Conservation (phyloP, 1,284 basidiomycete species). For the Irpex lacteus region DNA sequence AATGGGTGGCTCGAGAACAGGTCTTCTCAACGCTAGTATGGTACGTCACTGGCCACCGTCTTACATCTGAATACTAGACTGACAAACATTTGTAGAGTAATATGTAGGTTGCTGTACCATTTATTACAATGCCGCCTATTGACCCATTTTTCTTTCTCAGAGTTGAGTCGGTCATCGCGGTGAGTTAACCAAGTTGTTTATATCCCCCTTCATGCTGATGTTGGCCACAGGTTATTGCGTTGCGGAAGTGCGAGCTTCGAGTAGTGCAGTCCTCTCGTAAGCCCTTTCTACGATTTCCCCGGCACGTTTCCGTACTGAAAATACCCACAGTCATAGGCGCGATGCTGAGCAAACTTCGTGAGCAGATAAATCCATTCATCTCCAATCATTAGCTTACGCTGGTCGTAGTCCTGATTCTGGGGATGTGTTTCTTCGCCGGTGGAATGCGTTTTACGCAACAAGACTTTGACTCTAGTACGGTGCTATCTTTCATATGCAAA, state of each 20-base stretch:
- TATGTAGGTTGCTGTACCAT: slow-evolving; percentile 43
- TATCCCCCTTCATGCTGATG: slow-evolving; percentile 1
- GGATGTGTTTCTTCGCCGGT: slow-evolving; percentile 81
- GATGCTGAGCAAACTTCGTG: slow-evolving; percentile 75
- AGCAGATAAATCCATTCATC: slow-evolving; percentile 22
- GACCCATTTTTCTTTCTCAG: slow-evolving; percentile 31
- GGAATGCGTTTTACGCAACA: slow-evolving; percentile 78
- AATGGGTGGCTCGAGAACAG: slow-evolving; percentile 75
- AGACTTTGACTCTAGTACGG: slow-evolving; percentile 68
- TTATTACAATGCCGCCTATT: slow-evolving; percentile 5
- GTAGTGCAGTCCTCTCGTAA: slow-evolving; percentile 79
- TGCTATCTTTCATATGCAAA: slow-evolving; percentile 7
- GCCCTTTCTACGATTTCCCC: slow-evolving; percentile 24
- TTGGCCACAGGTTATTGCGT: slow-evolving; percentile 64
- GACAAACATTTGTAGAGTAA: slow-evolving; percentile 48
- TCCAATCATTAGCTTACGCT: background rate
- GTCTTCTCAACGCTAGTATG: slow-evolving; percentile 81
- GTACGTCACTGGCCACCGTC: slow-evolving; percentile 34
- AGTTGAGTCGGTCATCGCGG: slow-evolving; percentile 72
- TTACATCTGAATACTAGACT: background rate
- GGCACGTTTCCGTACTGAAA: background rate
- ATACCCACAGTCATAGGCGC: slow-evolving; percentile 64
- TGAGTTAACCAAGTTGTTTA: slow-evolving; percentile 32
- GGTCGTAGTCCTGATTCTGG: slow-evolving; percentile 45
- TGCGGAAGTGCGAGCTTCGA: slow-evolving; percentile 80